Percentiles rank a stretch among this genome's conserved stretches.
phyloP scores from a whole-genome alignment of 2,329 filamentous ascomycete genomes.

The Pseudocercospora cruenta region DNA sequence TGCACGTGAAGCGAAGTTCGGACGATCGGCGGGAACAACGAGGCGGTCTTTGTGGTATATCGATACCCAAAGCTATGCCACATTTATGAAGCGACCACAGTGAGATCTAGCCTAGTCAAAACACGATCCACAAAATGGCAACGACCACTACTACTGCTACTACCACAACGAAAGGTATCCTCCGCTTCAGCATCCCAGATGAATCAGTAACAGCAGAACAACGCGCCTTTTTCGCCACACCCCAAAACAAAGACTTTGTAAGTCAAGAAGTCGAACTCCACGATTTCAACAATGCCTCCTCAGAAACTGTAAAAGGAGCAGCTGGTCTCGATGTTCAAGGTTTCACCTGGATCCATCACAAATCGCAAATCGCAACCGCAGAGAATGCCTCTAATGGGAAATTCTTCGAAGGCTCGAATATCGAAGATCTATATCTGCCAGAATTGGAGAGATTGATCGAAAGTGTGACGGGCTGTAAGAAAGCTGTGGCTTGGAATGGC shows the following conservation, averaged over 20 bases:
- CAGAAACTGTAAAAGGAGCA: not conserved
- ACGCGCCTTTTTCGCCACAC: slow-evolving; percentile 13
- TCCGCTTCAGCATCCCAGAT: slow-evolving; percentile 15
- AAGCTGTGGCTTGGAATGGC: slow-evolving; percentile 6
- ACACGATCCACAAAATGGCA: not conserved
- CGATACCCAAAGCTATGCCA: not conserved
- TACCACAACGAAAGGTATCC: slow-evolving; percentile 1
- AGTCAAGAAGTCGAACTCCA: not conserved
- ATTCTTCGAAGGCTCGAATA: slow-evolving; percentile 7
- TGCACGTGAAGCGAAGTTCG: not conserved
- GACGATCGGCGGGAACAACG: not conserved
- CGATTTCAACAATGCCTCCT: not conserved
- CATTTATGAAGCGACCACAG: not conserved
- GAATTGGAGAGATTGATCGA: slow-evolving; percentile 4
- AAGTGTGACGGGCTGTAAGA: slow-evolving; percentile 3
- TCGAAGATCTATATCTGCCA: slow-evolving; percentile 7
- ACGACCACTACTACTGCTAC: not conserved
- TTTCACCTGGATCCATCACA: slow-evolving; percentile 12
- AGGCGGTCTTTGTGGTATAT: not conserved
- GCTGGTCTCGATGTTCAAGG: slow-evolving; percentile 11
- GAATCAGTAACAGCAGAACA: slow-evolving; percentile 5
- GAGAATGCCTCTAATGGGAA: not conserved
- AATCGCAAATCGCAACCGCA: not conserved
- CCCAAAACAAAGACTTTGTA: slow-evolving; percentile 10
- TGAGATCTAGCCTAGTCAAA: no score